Base-by-base conservation (phyloP, 495 filamentous ascomycete species). In the Sordaria brevicollis region DNA sequence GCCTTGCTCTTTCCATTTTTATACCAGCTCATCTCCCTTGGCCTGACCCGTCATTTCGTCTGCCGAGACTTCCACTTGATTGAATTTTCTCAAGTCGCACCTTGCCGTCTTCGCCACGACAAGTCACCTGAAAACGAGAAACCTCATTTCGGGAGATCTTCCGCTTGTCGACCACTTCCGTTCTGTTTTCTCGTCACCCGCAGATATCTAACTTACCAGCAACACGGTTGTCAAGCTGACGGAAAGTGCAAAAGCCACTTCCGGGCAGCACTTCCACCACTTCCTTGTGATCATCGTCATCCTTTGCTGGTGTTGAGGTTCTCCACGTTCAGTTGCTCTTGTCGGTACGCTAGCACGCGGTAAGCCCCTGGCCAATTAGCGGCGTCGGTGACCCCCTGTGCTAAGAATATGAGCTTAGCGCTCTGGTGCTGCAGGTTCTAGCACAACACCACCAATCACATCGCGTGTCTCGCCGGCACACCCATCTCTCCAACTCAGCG, bases 391-490 rank as follows among this genome's bases (percentile, higher is more conserved):
- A 31, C 49, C 54, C 37, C 67, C 37, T 72, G 67, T 75, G 65
- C 77, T 79, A 79, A 78, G 71, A 75, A 79, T 79, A 78, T 72
- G 71, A 76, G 69, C 66, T 79, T 76, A 78, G 76, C 77, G 77
- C 77, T 73, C 71, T 78, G 69, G 65, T 75, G 73, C 72, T 71
- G 74, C 75, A 74, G 73, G 68, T 67, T 75, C 73, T 43, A 68
- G 71, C 67, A 65, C 21, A 57, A 4, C 69, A 67, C 65, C 31
- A 38, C 77, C 77, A 79, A 79, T 79, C 75, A 77, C 34, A 67
- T 54, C 19, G 66, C 37, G 38, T 67, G 67, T 17, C 67, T 21
- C n/a, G 34, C 37, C 49, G 49, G 49, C 25, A 57, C 49, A n/a
- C 49, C 21, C 29, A 35, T 31, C 34, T 43, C 19, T 37, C 66